Base-by-base conservation (phyloP, 192 early-diverging fungal species). In the Paraglomus occultum region DNA sequence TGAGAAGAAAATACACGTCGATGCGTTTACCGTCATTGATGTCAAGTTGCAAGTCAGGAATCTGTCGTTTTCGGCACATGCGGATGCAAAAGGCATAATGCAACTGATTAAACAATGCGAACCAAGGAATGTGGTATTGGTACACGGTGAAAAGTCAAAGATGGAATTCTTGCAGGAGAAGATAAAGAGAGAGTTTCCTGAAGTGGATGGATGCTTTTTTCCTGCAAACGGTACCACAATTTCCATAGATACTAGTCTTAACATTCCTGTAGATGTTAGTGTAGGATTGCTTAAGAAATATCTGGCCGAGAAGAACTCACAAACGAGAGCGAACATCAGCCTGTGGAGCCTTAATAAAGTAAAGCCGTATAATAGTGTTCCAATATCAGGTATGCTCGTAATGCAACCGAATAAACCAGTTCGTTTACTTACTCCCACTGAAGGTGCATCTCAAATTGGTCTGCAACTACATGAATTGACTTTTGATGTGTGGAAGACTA, bases 71-170 rank as follows among this genome's bases (percentile, higher is more conserved):
- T 94, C 92, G 66, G 97, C 95, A 0, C 97, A 99, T 49, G 95
- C 97, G 1, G 97, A 99, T 71, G 91, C 94, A 8, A 97, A 98
- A 76, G 97, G 97, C 6, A 99, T 99, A 65, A 87, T 99, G 89
- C 90, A 94, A 79, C 82, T 99, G 39, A 94, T 97, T 63, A 85
- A 87, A 6, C 92, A 95, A 79, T 94, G 92, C 49, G 86, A 91
- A 57, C 90, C 94, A 8, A 77, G 84, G n/a, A 90, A 95, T 77
- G 92, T 94, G 1, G 90, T 99, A 18, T 75, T 99, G 8, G 95
- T 99, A 0, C 97, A 99, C 63, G 97, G 97, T 5, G 95, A 99
- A 74, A 92, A 90, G 75, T 78, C 78, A 31, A 89, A 93, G 42
- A 98, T 99, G 95, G 85, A 82, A 40, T 87, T 86, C 51, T 73